Percentiles rank a stretch among this genome's conserved stretches.
Conservation (phyloP, 495 filamentous ascomycete species). For the Neurospora tetrasperma region DNA sequence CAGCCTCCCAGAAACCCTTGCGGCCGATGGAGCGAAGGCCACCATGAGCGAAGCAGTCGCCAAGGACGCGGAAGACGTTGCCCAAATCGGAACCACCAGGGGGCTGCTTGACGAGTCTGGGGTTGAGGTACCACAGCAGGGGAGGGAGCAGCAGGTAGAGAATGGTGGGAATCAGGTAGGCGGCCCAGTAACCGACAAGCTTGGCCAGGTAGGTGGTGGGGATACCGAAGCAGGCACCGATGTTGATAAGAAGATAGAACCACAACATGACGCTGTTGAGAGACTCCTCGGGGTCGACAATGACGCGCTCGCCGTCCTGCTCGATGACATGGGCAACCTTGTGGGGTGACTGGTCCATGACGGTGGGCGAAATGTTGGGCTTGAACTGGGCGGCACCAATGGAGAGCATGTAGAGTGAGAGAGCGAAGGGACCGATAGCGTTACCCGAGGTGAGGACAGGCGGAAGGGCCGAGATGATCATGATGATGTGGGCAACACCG, state of each 20-base stretch:
- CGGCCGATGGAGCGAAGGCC: constrained; percentile 38
- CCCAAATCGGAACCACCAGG: constrained; percentile 43
- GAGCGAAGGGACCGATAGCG: constrained; percentile 45
- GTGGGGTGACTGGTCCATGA: constrained; percentile 64
- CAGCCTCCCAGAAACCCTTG: constrained; percentile 48
- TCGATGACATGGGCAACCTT: constrained; percentile 46
- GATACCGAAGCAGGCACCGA: constrained; percentile 54
- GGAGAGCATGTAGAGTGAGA: constrained; percentile 46
- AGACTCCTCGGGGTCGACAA: constrained; percentile 66
- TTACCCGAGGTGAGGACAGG: constrained; percentile 44
- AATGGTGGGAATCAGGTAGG: constrained; percentile 56
- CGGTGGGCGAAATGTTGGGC: constrained; percentile 51
- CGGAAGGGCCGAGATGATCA: constrained; percentile 50
- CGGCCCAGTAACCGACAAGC: constrained; percentile 58
- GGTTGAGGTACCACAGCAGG: constrained; percentile 39
- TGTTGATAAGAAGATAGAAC: constrained; percentile 69
- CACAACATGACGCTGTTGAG: constrained; percentile 55
- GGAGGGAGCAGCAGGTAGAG: constrained; percentile 45
- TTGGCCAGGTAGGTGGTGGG: constrained; percentile 35
- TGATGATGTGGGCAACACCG: constrained; percentile 51
- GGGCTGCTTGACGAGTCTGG: constrained; percentile 36
- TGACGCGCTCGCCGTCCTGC: constrained; percentile 59
- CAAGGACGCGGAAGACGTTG: constrained; percentile 43
- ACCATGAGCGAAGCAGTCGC: constrained; percentile 39
- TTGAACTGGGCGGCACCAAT: constrained; percentile 54